Percentiles rank a stretch among this genome's conserved stretches.
Evolutionary conservation across 176 grass and related monocot species (phyloP).

Genomic region (Eragrostis curvula): DNA sequence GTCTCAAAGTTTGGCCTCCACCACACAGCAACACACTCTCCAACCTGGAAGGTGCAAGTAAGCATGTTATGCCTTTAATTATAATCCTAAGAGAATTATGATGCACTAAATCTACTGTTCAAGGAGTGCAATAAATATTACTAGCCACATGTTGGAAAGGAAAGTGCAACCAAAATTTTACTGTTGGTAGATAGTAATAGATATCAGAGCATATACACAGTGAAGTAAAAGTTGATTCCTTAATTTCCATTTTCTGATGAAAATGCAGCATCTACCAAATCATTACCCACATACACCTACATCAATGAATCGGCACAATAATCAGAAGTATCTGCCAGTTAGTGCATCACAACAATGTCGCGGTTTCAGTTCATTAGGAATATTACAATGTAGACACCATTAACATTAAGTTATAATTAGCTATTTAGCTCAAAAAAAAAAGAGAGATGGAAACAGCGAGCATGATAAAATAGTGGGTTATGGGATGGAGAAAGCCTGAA

Average conservation of each 20-base stretch:
- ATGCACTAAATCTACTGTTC: neutral
- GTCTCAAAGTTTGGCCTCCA: conserved; percentile 99
- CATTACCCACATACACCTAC: neutral
- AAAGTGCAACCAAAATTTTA: neutral
- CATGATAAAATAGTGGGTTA: neutral
- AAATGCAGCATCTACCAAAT: neutral
- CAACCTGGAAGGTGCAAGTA: conserved; percentile 63
- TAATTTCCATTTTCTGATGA: conserved; percentile 2
- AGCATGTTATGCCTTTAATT: neutral
- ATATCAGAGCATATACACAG: neutral
- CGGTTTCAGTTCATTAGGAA: conserved; percentile 2
- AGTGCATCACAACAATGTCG: neutral
- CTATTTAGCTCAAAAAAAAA: conserved; percentile 17
- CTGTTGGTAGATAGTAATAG: neutral
- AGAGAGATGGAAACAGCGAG: neutral
- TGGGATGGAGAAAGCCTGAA: neutral
- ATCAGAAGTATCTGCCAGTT: neutral
- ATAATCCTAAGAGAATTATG: neutral
- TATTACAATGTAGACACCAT: neutral
- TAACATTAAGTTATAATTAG: neutral
- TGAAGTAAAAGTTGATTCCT: neutral
- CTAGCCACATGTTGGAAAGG: neutral
- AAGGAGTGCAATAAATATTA: conserved; percentile 6
- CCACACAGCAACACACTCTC: conserved; percentile 99
- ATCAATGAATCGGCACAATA: neutral